Evolutionary conservation across 305 asterid species (phyloP).

Genomic region (Plantago rigida): DNA sequence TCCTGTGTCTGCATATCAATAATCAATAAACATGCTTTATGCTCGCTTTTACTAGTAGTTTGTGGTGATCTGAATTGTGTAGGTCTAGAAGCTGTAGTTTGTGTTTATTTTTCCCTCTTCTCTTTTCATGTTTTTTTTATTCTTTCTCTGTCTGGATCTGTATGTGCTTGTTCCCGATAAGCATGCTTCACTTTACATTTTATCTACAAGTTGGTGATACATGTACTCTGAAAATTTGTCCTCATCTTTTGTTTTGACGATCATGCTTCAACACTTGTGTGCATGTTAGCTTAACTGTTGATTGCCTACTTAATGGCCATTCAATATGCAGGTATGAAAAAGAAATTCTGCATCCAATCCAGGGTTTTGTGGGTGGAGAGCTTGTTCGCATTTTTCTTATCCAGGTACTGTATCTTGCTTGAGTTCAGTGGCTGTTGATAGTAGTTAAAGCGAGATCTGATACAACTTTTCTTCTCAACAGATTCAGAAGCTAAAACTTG

Average conservation of each 20-base stretch:
- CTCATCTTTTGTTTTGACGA: no score
- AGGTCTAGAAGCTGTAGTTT: no score
- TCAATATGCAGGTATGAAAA: constrained; percentile 59
- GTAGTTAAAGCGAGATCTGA: constrained; percentile 17
- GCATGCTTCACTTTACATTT: neutral
- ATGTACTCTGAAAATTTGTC: neutral
- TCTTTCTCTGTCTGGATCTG: no score
- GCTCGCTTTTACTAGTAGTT: constrained; percentile 18
- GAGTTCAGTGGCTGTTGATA: constrained; percentile 21
- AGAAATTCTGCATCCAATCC: constrained; percentile 87
- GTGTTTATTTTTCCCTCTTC: no score
- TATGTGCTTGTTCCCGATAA: neutral
- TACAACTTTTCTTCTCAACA: constrained; percentile 28
- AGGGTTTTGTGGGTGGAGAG: constrained; percentile 84
- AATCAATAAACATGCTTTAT: constrained; percentile 2
- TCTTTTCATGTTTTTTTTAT: no score
- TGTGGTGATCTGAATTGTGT: neutral
- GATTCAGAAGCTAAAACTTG: constrained; percentile 98
- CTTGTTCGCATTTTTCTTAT: constrained; percentile 83
- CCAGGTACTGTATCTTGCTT: constrained; percentile 42
- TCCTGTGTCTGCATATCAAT: constrained; percentile 11
- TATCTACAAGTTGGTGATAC: neutral
- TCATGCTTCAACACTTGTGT: no score
- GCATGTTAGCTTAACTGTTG: no score
- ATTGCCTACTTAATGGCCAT: neutral